These are phyloP conservation scores for Phaeosphaeriaceae sp. DNA, from an alignment of 2,329 filamentous ascomycete genomes.

Conservation along the genomic window DNA sequence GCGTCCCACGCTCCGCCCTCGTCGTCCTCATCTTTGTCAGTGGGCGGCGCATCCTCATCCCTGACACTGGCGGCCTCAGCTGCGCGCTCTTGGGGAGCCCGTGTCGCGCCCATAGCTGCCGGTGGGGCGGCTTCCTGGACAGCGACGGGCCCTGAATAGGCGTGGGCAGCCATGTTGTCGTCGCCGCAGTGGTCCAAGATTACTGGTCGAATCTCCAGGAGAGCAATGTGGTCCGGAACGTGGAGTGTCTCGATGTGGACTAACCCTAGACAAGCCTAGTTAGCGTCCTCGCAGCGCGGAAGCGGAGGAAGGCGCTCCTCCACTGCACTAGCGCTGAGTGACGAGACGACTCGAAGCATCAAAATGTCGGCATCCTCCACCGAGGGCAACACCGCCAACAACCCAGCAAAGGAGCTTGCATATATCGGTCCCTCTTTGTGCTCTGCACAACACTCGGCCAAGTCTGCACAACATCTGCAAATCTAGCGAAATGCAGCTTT, in stretches of 20 bases:
- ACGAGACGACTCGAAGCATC: background rate
- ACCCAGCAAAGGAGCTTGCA: background rate
- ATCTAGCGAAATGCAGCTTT: background rate
- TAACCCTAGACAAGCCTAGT: background rate
- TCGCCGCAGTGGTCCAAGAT: constrained; percentile 15
- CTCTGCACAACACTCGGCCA: background rate
- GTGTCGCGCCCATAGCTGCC: constrained; percentile 24
- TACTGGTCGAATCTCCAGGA: constrained; percentile 16
- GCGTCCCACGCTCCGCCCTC: constrained; percentile 36
- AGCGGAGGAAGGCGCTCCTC: background rate
- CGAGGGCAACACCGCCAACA: background rate
- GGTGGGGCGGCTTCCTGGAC: constrained; percentile 32
- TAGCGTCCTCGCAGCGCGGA: too few species aligned
- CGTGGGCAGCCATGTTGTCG: constrained; percentile 36
- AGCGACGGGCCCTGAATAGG: constrained; percentile 35
- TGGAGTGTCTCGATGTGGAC: background rate
- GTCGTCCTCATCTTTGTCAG: constrained; percentile 20
- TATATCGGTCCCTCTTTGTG: background rate
- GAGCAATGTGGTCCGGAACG: constrained; percentile 20
- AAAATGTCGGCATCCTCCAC: background rate
- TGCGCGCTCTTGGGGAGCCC: constrained; percentile 23
- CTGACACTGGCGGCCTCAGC: constrained; percentile 15
- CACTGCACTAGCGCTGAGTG: background rate
- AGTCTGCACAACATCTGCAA: background rate
- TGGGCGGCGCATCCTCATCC: constrained; percentile 23